These are phyloP conservation scores for Chrysopogon serrulatus DNA, from an alignment of 176 grass and related monocot species.

Conservation along the genomic window DNA sequence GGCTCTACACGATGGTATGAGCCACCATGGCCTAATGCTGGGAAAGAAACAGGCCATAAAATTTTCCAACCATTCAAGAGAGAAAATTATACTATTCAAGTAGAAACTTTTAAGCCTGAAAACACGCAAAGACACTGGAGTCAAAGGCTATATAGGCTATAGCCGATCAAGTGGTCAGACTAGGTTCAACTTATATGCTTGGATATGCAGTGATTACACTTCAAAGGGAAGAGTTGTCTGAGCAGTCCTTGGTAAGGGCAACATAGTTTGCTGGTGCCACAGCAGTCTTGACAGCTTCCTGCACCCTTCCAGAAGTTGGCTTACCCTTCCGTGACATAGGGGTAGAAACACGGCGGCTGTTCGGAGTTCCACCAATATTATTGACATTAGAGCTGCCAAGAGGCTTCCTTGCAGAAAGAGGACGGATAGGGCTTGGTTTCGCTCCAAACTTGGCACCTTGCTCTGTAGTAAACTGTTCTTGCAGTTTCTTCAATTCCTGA, in stretches of 20 bases:
- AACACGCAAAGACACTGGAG: background rate
- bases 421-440: constrained; percentile 75
- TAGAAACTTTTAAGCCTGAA: background rate
- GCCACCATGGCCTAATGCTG: too few relatives aligned
- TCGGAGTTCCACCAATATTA: constrained; percentile 51
- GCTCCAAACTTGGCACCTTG: constrained; percentile 53
- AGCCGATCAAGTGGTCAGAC: background rate
- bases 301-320: constrained; percentile 55
- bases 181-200: background rate
- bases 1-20: background rate
- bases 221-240: constrained; percentile 36
- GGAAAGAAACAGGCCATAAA: background rate
- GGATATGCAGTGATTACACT: constrained; percentile 4
- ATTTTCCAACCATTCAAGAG: background rate
- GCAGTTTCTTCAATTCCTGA: constrained; percentile 83
- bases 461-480: constrained; percentile 73
- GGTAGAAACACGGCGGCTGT: constrained; percentile 36
- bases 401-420: constrained; percentile 58
- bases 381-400: constrained; percentile 78
- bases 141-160: constrained; percentile 20
- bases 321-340: constrained; percentile 47
- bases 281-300: constrained; percentile 30
- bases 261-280: constrained; percentile 65
- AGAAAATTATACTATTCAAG: background rate
- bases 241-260: constrained; percentile 63